Evolutionary conservation across 2,329 filamentous ascomycete species (phyloP).

Genomic region (Purpureocillium lavendulum): DNA sequence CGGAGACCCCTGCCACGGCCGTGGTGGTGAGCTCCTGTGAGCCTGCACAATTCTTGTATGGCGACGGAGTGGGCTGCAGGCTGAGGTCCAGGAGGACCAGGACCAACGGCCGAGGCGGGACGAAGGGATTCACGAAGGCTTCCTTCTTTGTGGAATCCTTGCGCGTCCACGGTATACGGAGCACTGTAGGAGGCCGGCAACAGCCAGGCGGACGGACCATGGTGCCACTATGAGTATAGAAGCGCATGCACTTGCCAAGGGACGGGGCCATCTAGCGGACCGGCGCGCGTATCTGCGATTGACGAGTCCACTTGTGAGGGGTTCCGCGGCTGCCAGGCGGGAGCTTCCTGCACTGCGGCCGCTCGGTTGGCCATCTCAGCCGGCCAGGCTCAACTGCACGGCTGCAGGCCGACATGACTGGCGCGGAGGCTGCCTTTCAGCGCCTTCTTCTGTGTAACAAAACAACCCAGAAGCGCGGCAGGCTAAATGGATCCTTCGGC

Average conservation of each 20-base stretch:
- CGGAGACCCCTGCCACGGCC: constrained; percentile 1
- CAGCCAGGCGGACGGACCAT: no score
- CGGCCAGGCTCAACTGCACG: constrained; percentile 1
- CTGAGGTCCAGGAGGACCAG: no score
- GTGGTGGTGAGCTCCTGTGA: not conserved
- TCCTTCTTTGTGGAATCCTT: no score
- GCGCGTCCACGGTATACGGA: no score
- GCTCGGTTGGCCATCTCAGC: not conserved
- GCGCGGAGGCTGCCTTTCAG: constrained; percentile 6
- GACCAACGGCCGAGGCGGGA: no score
- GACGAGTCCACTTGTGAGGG: not conserved
- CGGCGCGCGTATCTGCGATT: constrained; percentile 1
- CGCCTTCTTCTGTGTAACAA: not conserved
- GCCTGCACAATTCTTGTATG: no score
- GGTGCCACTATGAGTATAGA: no score
- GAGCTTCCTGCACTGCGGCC: not conserved
- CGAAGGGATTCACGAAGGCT: no score
- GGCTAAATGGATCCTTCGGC: not conserved
- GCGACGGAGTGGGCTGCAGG: no score
- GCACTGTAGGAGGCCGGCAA: no score
- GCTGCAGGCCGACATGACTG: constrained; percentile 5
- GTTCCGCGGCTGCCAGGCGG: not conserved
- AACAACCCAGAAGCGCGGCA: not conserved
- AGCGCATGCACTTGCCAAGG: no score
- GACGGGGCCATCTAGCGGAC: no score